A percentile compares a stretch with the other conserved stretches of the same genome.
Conservation (phyloP, 345 rosid species). For the Durio zibethinus region DNA sequence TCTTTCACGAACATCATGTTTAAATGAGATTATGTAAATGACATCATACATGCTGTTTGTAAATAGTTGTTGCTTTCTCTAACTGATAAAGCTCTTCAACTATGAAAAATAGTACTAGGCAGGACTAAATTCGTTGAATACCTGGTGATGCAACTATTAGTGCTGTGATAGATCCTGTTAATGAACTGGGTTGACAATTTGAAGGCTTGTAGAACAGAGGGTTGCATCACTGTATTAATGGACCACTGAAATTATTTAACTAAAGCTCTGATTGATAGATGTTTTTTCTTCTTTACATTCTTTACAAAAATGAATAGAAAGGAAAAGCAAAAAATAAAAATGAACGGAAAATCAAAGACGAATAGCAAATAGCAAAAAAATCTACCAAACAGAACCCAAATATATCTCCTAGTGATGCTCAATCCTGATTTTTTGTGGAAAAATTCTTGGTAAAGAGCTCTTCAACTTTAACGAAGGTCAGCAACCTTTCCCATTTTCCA, state of each 20-base stretch:
- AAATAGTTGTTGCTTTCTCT: not conserved
- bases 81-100: not conserved
- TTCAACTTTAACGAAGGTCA: not conserved
- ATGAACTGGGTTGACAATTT: not conserved
- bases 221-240: not conserved
- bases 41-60: not conserved
- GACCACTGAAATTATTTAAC: not conserved
- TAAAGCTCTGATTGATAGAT: not conserved
- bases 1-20: not conserved
- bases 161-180: not conserved
- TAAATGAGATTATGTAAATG: not conserved
- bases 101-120: not conserved
- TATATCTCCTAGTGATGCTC: not conserved
- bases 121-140: not conserved
- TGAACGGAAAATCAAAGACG: not conserved
- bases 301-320: not conserved
- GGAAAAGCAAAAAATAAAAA: not conserved
- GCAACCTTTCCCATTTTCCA: not conserved
- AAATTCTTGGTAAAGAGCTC: not conserved
- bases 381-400: not conserved
- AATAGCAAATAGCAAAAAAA: not conserved
- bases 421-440: not conserved
- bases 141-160: not conserved
- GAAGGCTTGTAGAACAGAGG: not conserved
- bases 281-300: not conserved